Percentiles rank a stretch among this genome's conserved stretches.
Evolutionary conservation across 116 monocot genomes (phyloP).

Genomic region (Papilionanthe hybrid): DNA sequence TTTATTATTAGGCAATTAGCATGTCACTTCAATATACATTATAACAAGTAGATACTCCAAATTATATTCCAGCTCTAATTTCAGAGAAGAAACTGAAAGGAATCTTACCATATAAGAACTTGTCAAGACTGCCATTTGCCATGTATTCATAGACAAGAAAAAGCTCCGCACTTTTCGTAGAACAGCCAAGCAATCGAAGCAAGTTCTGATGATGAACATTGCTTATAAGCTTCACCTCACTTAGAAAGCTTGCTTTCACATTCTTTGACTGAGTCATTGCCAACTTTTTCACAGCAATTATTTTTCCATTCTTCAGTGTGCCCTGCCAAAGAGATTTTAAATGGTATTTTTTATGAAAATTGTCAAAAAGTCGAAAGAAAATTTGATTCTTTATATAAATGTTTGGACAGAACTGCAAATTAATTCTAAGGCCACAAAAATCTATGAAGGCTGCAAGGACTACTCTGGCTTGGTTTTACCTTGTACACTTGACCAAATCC

Average conservation of each 20-base stretch:
- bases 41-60: background rate
- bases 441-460: background rate
- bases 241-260: constrained; percentile 31
- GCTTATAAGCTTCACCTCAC: constrained; percentile 64
- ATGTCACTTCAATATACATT: background rate
- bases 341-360: background rate
- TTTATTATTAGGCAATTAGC: background rate
- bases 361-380: background rate
- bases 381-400: background rate
- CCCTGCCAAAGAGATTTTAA: constrained; percentile 18
- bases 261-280: background rate
- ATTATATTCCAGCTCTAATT: background rate
- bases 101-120: constrained; percentile 44
- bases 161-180: constrained; percentile 35
- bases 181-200: constrained; percentile 56
- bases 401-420: background rate
- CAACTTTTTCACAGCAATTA: constrained; percentile 50
- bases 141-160: constrained; percentile 67
- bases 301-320: constrained; percentile 39
- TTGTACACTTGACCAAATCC: constrained; percentile 67
- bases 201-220: constrained; percentile 63
- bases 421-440: background rate
- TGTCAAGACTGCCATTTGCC: constrained; percentile 60
- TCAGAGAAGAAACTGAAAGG: background rate
- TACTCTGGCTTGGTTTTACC: constrained; percentile 14